These are phyloP conservation scores for Serendipita sp. DNA, from an alignment of 768 basidiomycete species.

Conservation along the genomic window DNA sequence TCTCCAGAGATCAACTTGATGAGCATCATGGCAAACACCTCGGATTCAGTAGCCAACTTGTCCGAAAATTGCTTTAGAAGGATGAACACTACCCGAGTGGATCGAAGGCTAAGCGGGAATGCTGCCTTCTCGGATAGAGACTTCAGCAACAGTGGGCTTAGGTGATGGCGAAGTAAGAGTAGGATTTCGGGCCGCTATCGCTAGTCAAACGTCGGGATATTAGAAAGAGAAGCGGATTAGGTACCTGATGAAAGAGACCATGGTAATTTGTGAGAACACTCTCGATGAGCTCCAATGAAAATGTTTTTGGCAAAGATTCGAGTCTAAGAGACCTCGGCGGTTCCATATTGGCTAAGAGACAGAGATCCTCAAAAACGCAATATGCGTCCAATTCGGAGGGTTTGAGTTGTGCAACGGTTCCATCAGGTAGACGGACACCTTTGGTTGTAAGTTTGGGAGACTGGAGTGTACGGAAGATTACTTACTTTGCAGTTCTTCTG, in stretches of 20 bases:
- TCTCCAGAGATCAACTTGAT: slow-evolving; percentile 27
- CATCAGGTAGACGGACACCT: slow-evolving; percentile 51
- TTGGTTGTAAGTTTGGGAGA: slow-evolving; percentile 14
- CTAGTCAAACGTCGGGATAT: not conserved
- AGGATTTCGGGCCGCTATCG: slow-evolving; percentile 64
- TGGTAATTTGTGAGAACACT: slow-evolving; percentile 90
- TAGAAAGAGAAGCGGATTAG: slow-evolving; percentile 9
- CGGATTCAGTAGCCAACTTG: slow-evolving; percentile 66
- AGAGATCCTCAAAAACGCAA: slow-evolving; percentile 82
- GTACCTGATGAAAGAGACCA: slow-evolving; percentile 63
- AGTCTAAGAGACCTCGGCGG: slow-evolving; percentile 69
- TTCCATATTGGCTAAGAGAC: slow-evolving; percentile 69
- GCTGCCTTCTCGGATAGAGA: slow-evolving; percentile 60
- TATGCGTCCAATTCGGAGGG: slow-evolving; percentile 74
- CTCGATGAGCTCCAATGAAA: slow-evolving; percentile 92
- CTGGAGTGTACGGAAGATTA: slow-evolving; percentile 1
- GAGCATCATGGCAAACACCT: slow-evolving; percentile 59
- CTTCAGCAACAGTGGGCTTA: slow-evolving; percentile 79
- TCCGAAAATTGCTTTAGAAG: slow-evolving; percentile 79
- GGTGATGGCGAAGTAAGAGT: slow-evolving; percentile 72
- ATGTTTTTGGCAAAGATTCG: slow-evolving; percentile 74
- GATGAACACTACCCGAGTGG: slow-evolving; percentile 85
- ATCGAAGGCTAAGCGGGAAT: slow-evolving; percentile 79
- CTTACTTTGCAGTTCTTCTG: slow-evolving; percentile 13
- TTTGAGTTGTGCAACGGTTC: slow-evolving; percentile 40